These are phyloP conservation scores for Leptodermis oblonga DNA, from an alignment of 257 asterid species.

Conservation along the genomic window DNA sequence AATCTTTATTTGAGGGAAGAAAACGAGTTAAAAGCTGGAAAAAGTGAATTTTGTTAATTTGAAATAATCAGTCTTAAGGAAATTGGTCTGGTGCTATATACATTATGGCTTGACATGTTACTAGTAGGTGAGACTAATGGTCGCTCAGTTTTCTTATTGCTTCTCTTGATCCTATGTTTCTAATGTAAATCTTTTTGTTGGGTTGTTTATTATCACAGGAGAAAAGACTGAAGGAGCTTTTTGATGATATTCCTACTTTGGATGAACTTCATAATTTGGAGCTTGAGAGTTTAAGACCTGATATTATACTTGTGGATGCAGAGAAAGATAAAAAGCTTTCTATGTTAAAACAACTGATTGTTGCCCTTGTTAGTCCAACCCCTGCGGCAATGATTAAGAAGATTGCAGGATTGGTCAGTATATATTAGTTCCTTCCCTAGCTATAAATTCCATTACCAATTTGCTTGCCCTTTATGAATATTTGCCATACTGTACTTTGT, in stretches of 20 bases:
- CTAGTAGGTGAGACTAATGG: not conserved
- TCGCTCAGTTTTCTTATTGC: not conserved
- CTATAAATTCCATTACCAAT: not conserved
- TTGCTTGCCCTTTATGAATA: not conserved
- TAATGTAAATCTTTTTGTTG: slow-evolving; percentile 1
- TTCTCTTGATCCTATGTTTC: slow-evolving; percentile 4
- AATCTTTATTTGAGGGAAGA: not conserved
- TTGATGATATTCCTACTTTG: slow-evolving; percentile 74
- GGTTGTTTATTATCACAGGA: slow-evolving; percentile 44
- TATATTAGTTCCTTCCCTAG: slow-evolving; percentile 9
- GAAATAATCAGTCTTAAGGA: not conserved
- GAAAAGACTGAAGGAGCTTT: slow-evolving; percentile 79
- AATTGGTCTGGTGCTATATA: not conserved
- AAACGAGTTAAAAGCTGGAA: not conserved
- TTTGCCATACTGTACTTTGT: no score
- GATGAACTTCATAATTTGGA: slow-evolving; percentile 86
- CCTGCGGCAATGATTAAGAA: slow-evolving; percentile 83
- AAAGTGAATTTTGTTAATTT: not conserved
- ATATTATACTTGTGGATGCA: slow-evolving; percentile 81
- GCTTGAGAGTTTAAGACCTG: slow-evolving; percentile 75
- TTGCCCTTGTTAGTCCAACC: slow-evolving; percentile 69
- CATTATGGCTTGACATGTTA: not conserved
- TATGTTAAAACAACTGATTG: slow-evolving; percentile 76
- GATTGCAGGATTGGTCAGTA: slow-evolving; percentile 93
- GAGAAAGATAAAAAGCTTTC: slow-evolving; percentile 86